Evolutionary conservation across 768 basidiomycete species (phyloP).

Genomic region (Holtermanniella nyarrowii): DNA sequence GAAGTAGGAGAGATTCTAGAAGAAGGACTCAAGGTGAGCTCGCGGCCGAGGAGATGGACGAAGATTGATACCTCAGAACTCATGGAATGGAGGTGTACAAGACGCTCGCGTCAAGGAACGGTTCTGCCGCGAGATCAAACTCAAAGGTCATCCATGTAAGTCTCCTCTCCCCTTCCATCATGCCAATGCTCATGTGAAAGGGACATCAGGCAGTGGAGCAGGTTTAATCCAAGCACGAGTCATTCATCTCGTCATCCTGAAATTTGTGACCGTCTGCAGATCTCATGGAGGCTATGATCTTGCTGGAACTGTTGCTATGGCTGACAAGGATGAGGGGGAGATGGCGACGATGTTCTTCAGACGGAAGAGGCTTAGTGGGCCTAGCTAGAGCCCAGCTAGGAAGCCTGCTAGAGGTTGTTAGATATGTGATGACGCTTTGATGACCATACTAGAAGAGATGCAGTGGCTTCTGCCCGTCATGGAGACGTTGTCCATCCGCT

Average conservation of each 20-base stretch:
- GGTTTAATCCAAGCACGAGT: constrained; percentile 27
- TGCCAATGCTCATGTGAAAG: constrained; percentile 7
- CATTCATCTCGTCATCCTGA: constrained; percentile 32
- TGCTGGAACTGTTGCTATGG: constrained; percentile 30
- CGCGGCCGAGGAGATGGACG: too few species aligned
- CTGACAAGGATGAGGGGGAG: constrained; percentile 29
- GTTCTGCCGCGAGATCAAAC: constrained; percentile 30
- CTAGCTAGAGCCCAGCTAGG: too few species aligned
- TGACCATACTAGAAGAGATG: too few species aligned
- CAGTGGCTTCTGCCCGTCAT: too few species aligned
- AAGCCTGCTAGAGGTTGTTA: too few species aligned
- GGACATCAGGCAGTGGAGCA: too few species aligned
- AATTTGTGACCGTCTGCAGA: constrained; percentile 19
- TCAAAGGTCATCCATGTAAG: constrained; percentile 29
- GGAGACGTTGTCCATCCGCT: too few species aligned
- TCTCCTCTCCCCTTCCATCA: neutral
- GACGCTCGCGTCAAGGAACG: constrained; percentile 28
- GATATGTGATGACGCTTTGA: too few species aligned
- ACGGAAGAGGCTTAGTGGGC: constrained; percentile 5
- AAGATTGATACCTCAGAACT: too few species aligned
- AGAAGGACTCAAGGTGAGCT: constrained; percentile 23
- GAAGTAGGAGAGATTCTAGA: constrained; percentile 29
- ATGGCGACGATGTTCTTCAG: constrained; percentile 30
- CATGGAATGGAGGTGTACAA: constrained; percentile 25
- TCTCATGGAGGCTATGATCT: constrained; percentile 22